phyloP scores from a whole-genome alignment of 2,329 filamentous ascomycete genomes.

The Drechmeria coniospora region DNA sequence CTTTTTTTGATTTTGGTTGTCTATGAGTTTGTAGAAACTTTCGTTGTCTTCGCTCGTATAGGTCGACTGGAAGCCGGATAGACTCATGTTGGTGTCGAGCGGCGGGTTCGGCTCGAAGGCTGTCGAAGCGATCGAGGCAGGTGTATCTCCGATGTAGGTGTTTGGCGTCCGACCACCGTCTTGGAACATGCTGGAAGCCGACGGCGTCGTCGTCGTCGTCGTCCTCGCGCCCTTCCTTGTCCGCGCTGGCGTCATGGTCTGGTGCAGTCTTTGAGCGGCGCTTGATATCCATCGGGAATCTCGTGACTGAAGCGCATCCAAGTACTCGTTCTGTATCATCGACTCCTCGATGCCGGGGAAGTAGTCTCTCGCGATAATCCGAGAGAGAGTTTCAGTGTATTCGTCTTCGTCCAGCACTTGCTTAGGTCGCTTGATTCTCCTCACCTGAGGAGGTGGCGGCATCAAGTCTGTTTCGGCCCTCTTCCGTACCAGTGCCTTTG shows the following conservation, averaged over 20 bases:
- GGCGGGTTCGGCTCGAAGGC: conserved; percentile 25
- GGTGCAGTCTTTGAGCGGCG: conserved; percentile 54
- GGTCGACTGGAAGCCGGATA: conserved; percentile 75
- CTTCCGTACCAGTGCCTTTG: conserved; percentile 51
- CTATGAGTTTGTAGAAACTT: conserved; percentile 82
- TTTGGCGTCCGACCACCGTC: conserved; percentile 41
- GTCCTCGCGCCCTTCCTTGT: conserved; percentile 5
- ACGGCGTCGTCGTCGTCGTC: no score
- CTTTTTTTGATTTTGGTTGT: conserved; percentile 75
- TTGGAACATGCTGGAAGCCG: conserved; percentile 9
- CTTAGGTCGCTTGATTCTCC: conserved; percentile 81
- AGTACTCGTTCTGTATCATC: conserved; percentile 78
- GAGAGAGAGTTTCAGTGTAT: conserved; percentile 78
- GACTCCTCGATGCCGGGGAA: conserved; percentile 83
- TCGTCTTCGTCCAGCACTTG: conserved; percentile 85
- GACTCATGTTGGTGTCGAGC: conserved; percentile 62
- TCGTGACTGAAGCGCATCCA: conserved; percentile 78
- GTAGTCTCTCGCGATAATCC: conserved; percentile 93
- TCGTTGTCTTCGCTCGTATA: conserved; percentile 98
- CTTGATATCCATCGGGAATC: conserved; percentile 76
- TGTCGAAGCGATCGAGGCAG: conserved; percentile 37
- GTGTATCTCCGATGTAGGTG: conserved; percentile 58
- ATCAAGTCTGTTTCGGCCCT: conserved; percentile 57
- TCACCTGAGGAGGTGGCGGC: conserved; percentile 71
- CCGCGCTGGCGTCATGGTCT: conserved; percentile 69